These are phyloP conservation scores for Thalassiosira livingstoniorum DNA, from an alignment of 352 stramenopile genomes.

Conservation along the genomic window DNA sequence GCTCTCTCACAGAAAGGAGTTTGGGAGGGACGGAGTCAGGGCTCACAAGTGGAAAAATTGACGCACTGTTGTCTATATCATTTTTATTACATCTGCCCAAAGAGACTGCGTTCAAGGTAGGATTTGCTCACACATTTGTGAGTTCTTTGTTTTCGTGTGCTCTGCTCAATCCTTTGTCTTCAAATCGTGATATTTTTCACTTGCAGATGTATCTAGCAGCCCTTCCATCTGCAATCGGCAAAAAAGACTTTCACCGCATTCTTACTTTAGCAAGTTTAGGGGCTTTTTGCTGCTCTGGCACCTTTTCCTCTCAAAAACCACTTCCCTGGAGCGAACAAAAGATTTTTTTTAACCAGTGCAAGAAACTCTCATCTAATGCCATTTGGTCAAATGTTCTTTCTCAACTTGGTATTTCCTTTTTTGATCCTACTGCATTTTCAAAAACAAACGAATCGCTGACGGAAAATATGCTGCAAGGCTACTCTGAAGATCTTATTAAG, in stretches of 20 bases:
- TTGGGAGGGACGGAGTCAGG: constrained; percentile 77
- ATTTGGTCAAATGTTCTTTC: constrained; percentile 77
- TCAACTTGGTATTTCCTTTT: constrained; percentile 70
- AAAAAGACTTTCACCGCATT: constrained; percentile 76
- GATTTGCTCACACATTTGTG: neutral
- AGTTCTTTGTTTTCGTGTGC: neutral
- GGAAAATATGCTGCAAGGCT: constrained; percentile 40
- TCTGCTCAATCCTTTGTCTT: neutral
- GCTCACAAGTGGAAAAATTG: constrained; percentile 77
- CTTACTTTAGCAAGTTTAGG: constrained; percentile 76
- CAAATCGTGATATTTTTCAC: constrained; percentile 1
- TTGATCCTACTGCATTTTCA: constrained; percentile 70
- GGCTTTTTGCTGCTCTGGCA: constrained; percentile 54
- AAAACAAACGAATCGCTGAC: constrained; percentile 37
- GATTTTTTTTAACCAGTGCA: constrained; percentile 79
- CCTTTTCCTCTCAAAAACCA: constrained; percentile 36
- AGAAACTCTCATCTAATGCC: constrained; percentile 64
- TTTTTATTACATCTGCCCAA: constrained; percentile 78
- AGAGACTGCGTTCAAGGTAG: constrained; percentile 80
- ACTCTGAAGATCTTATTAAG: constrained; percentile 57
- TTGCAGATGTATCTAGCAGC: constrained; percentile 63
- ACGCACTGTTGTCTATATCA: constrained; percentile 74
- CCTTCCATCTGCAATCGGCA: constrained; percentile 77
- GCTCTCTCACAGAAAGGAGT: constrained; percentile 71
- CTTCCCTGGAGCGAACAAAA: constrained; percentile 78